Evolutionary conservation across 2,329 filamentous ascomycete genomes (phyloP).

Genomic region (Ophiostoma pallidulum): DNA sequence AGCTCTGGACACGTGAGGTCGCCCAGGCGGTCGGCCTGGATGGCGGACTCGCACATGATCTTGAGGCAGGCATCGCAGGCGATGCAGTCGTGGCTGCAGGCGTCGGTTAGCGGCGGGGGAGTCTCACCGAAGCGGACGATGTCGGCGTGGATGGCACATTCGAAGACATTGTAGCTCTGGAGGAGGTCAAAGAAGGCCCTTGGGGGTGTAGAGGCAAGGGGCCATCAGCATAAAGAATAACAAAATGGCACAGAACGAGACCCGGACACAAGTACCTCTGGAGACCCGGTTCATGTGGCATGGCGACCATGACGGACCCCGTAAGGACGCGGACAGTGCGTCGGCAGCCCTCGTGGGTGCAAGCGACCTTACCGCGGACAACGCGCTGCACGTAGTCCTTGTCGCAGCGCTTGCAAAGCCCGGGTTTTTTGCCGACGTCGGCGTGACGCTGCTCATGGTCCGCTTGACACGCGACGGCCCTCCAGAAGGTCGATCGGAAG

Average conservation of each 20-base stretch:
- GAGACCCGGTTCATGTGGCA: neutral
- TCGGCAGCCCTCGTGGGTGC: neutral
- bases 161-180: neutral
- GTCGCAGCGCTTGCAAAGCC: constrained; percentile 1
- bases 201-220: too few species aligned
- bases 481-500: constrained; percentile 3
- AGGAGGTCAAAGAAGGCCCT: neutral
- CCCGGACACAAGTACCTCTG: too few species aligned
- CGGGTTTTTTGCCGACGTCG: neutral
- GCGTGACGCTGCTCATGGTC: neutral
- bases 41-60: constrained; percentile 1
- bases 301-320: neutral
- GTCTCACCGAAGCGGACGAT: neutral
- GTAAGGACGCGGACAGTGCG: neutral
- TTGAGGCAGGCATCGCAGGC: neutral
- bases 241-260: too few species aligned
- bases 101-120: neutral
- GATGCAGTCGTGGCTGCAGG: constrained; percentile 2
- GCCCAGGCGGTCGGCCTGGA: neutral
- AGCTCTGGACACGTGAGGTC: constrained; percentile 2
- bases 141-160: constrained; percentile 2
- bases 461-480: neutral
- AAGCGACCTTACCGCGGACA: neutral
- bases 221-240: too few species aligned
- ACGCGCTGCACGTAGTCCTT: constrained; percentile 2